Conservation (phyloP, 1,139 yeast species). For the Diutina sp. region DNA sequence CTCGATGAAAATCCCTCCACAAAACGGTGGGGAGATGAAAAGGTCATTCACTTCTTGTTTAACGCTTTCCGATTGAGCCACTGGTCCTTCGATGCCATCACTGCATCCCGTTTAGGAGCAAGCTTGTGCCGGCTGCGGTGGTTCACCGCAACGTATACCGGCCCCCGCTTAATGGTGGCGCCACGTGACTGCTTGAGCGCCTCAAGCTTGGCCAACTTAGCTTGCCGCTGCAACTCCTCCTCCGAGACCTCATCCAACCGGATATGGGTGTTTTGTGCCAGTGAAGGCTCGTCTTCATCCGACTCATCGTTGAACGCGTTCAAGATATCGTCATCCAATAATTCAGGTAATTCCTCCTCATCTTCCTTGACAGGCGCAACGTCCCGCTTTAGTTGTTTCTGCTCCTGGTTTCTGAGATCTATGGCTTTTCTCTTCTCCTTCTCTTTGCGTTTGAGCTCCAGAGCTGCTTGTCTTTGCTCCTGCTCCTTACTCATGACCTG, state of each 20-base stretch:
- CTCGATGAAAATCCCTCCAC: not conserved
- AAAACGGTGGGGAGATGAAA: not conserved
- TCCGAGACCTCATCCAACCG: slow-evolving; percentile 24
- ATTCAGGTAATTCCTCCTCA: slow-evolving; percentile 30
- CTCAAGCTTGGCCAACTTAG: slow-evolving; percentile 28
- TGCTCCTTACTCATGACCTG: not conserved
- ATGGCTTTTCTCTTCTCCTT: slow-evolving; percentile 22
- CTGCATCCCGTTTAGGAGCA: slow-evolving; percentile 35
- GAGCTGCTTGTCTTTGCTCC: slow-evolving; percentile 15
- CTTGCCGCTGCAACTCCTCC: slow-evolving; percentile 18
- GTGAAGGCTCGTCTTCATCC: slow-evolving; percentile 8
- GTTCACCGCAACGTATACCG: slow-evolving; percentile 40
- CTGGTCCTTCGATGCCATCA: slow-evolving; percentile 33
- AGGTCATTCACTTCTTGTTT: slow-evolving; percentile 15
- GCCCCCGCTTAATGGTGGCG: slow-evolving; percentile 34
- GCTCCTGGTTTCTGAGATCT: slow-evolving; percentile 36
- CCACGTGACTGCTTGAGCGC: slow-evolving; percentile 26
- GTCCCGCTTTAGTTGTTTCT: slow-evolving; percentile 33
- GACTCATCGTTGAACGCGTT: slow-evolving; percentile 10
- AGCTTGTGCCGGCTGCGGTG: slow-evolving; percentile 13
- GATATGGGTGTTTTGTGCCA: slow-evolving; percentile 5
- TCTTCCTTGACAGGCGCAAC: slow-evolving; percentile 13
- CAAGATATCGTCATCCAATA: slow-evolving; percentile 36
- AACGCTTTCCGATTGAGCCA: slow-evolving; percentile 52
- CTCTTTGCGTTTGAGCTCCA: slow-evolving; percentile 23